These are phyloP conservation scores for Paracoccidioides brasiliensis DNA, from an alignment of 2,329 filamentous ascomycete species.

Conservation along the genomic window DNA sequence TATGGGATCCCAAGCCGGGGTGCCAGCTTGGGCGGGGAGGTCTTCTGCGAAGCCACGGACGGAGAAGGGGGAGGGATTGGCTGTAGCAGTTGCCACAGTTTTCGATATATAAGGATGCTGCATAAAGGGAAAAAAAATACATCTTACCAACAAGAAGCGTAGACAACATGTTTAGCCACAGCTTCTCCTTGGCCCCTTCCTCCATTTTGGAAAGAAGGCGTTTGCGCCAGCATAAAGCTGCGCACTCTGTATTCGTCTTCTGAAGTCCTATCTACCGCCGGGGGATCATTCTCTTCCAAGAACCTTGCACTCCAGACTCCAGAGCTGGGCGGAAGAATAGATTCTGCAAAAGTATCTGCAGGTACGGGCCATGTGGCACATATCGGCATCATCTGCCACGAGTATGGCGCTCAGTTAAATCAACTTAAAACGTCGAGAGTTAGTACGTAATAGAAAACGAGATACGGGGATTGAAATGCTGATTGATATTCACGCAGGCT, in stretches of 20 bases:
- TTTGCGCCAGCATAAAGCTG: slow-evolving; percentile 20
- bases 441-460: not conserved
- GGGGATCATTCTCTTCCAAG: slow-evolving; percentile 21
- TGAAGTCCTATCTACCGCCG: slow-evolving; percentile 9
- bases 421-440: slow-evolving; percentile 13
- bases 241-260: slow-evolving; percentile 24
- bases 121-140: slow-evolving; percentile 2
- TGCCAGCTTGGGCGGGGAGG: slow-evolving; percentile 17
- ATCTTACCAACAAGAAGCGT: slow-evolving; percentile 15
- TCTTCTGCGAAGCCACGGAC: slow-evolving; percentile 26
- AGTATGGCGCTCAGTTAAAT: slow-evolving; percentile 21
- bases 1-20: slow-evolving; percentile 26
- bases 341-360: slow-evolving; percentile 15
- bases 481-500: not conserved
- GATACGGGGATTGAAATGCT: not conserved
- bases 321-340: slow-evolving; percentile 18
- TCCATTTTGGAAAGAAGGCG: slow-evolving; percentile 17
- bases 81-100: not conserved
- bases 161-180: slow-evolving; percentile 22
- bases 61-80: not conserved
- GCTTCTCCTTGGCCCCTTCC: slow-evolving; percentile 15
- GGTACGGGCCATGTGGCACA: slow-evolving; percentile 18
- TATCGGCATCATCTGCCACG: slow-evolving; percentile 20
- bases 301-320: slow-evolving; percentile 25
- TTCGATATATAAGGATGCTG: not conserved